Evolutionary conservation across 83 land plant species (phyloP), one percentile per base, ranked within the genome.

Genomic region (Diphasiastrum complanatum): DNA sequence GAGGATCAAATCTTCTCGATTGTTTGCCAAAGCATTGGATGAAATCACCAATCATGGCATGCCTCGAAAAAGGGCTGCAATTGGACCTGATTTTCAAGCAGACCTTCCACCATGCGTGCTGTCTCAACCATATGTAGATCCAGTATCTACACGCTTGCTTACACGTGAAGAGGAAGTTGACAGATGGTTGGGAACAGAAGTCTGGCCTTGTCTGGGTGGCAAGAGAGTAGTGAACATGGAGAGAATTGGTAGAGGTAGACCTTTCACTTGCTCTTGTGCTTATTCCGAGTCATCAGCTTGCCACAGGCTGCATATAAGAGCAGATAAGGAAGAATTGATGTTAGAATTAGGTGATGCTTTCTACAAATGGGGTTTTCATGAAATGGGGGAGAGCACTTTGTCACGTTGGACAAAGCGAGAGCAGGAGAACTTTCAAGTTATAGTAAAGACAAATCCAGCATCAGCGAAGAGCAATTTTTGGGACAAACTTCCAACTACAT

Each of bases 301-400:
- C 68, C 71, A 77, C 4, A 85, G 81, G 52, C 30, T 63, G 63
- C 96, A 89, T 30, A 64, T 85, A 33, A 70, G 74, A 6, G 81
- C 66, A 40, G 76, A 66, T 11, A 71, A 81, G 48, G 63, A 68
- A 61, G 68, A 60, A 47, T 47, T 85, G 63, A 72, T 64, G 51
- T 32, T 33, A 48, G 96, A 85, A 61, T 63, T 85, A 2, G 91
- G 91, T 16, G 25, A 67, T 5, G 73, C 69, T n/a, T 89, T 80
- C 69, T 66, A 45, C 60, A 28, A 1, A 20, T 78, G 81, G 90
- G 79, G 68, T 27, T 78, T 89, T 56, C 60, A 81, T 57, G 67
- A 69, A 12, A 89, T 89, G 96, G 96, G 95, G 10, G 96, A 89
- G 60, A 76, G 79, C 56, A 74, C 79, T 33, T 60, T 91, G 36